Base-by-base conservation (phyloP, 2,329 filamentous ascomycete genomes). In the Aspergillus ochraceoroseus region DNA sequence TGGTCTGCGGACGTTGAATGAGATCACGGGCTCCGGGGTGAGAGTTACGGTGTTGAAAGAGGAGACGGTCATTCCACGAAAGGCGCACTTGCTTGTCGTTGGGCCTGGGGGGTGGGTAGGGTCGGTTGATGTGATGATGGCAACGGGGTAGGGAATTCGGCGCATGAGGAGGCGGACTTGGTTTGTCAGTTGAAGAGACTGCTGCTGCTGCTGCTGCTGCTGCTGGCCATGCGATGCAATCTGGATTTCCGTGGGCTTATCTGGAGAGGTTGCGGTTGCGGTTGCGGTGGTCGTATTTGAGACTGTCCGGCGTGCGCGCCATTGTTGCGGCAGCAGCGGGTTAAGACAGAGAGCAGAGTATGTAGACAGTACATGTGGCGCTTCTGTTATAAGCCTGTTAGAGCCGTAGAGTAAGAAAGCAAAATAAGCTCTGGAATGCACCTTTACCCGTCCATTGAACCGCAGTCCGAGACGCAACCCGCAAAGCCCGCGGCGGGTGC, bases 41-140 rank as follows among this genome's bases (percentile, higher is more conserved):
- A 82, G 62, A 0, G 75, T 72, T 9, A 82, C 74, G 3, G 76
- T 77, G 45, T 65, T 79, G 59, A 82, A 74, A 1, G 77, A 81
- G 2, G 79, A 82, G 20, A 82, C 73, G 6, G 76, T 79, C 51
- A 79, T 75, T 28, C 72, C 76, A 23, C 69, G 65, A 47, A 66
- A 68, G 8, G 55, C 14, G 18, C 30, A 22, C 17, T 14, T 27
- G 8, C 23, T 5, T 20, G 7, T 19, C 8, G 50, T 19, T 53
- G 52, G 5, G n/a, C n/a, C n/a, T 15, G 14, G n/a, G 8, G 29
- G 18, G 7, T n/a, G 7, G n/a, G 20, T 14, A 23, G 64, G 61
- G 19, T 66, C 59, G 11, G 64, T 67, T 40, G 67, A 56, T 26
- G 76, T 79, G 40, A 80, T 67, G 23, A 80, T 64, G 30, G 75